Conservation (phyloP, 2,329 filamentous ascomycete genomes). For the Thielaviopsis punctulata region DNA sequence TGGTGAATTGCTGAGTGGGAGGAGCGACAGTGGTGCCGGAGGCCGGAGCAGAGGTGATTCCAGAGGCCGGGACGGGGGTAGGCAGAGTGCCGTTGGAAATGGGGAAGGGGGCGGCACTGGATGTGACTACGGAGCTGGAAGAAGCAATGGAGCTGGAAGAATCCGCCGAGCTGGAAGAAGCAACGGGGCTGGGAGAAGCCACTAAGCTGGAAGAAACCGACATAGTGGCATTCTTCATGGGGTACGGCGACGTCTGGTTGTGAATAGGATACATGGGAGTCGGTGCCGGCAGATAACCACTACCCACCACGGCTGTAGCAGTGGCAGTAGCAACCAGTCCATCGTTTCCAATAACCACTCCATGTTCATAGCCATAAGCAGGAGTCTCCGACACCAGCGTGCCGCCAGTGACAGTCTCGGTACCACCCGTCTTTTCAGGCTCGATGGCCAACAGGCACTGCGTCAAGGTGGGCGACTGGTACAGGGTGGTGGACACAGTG, state of each 20-base stretch:
- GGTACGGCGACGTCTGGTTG: no score
- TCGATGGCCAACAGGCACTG: constrained; percentile 18
- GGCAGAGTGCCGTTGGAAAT: neutral
- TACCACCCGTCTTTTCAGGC: constrained; percentile 7
- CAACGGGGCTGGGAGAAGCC: no score
- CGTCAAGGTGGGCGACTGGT: constrained; percentile 21
- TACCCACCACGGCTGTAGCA: no score
- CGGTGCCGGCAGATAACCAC: no score
- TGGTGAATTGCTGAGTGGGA: constrained; percentile 17
- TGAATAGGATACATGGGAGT: no score
- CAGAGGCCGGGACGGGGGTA: neutral
- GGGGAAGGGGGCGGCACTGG: neutral
- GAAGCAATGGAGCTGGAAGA: no score
- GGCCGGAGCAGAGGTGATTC: constrained; percentile 2
- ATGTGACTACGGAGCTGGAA: neutral
- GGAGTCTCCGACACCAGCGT: neutral
- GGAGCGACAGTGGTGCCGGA: constrained; percentile 15
- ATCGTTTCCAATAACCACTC: neutral
- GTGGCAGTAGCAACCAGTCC: no score
- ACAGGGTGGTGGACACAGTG: constrained; percentile 24
- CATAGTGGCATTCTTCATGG: no score
- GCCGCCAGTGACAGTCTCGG: neutral
- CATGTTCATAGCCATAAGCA: no score
- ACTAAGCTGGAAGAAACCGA: no score
- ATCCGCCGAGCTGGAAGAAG: neutral